phyloP scores from a whole-genome alignment of 2,329 filamentous ascomycete species.

The Fusarium cyanostomum region DNA sequence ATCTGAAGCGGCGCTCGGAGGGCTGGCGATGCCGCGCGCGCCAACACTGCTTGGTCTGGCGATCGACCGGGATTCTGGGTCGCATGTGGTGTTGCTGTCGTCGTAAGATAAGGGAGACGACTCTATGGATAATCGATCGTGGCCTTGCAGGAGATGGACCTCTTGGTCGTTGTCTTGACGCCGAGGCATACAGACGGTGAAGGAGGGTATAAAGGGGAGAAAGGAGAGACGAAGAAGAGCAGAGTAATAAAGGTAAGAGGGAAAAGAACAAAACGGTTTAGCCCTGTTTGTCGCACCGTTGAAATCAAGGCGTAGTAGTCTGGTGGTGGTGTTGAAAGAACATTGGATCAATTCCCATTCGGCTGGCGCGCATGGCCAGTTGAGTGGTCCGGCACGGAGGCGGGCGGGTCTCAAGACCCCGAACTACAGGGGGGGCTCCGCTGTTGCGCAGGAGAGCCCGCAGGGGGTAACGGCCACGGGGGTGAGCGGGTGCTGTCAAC shows the following conservation, averaged over 20 bases:
- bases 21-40: constrained; percentile 36
- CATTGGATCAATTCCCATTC: constrained; percentile 16
- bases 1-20: constrained; percentile 42
- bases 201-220: constrained; percentile 12
- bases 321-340: constrained; percentile 39
- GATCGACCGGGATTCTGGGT: constrained; percentile 27
- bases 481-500: constrained; percentile 23
- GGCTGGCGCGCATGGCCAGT: constrained; percentile 12
- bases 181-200: constrained; percentile 34
- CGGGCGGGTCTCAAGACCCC: constrained; percentile 38
- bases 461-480: constrained; percentile 27
- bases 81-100: constrained; percentile 44
- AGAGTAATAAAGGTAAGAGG: too few relatives aligned
- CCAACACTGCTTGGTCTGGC: constrained; percentile 42
- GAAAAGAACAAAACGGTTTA: constrained; percentile 23
- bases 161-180: constrained; percentile 35
- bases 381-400: constrained; percentile 29
- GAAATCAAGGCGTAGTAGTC: constrained; percentile 32
- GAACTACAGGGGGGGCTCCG: constrained; percentile 29
- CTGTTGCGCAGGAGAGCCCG: constrained; percentile 9
- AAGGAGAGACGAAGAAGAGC: constrained; percentile 19
- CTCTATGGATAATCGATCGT: constrained; percentile 28
- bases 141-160: constrained; percentile 32
- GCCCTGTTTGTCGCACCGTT: constrained; percentile 30
- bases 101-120: constrained; percentile 33